These are phyloP conservation scores for Chlorella vulgaris DNA, from an alignment of 139 green algal genomes.

Conservation along the genomic window DNA sequence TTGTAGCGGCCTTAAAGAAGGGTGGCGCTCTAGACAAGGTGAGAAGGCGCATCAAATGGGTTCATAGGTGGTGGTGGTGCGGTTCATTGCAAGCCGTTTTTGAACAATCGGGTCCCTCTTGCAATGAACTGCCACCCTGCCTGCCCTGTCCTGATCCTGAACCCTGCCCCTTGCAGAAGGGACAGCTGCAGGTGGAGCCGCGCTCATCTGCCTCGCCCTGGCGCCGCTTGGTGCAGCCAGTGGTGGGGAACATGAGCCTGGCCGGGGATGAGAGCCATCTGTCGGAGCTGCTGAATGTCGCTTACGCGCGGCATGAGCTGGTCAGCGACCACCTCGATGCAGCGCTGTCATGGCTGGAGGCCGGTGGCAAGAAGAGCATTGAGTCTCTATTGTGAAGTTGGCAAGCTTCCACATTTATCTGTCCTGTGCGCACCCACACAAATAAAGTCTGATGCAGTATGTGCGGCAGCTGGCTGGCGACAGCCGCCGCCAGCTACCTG, in stretches of 20 bases:
- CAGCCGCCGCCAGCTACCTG: too few relatives aligned
- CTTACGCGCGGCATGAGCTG: conserved; percentile 14
- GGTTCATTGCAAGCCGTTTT: neutral
- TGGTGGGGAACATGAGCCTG: neutral
- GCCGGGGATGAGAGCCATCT: neutral
- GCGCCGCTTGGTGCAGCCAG: neutral
- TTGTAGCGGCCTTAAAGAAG: conserved; percentile 19
- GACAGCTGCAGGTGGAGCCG: neutral
- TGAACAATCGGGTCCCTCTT: too few relatives aligned
- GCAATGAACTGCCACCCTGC: neutral
- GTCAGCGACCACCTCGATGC: neutral
- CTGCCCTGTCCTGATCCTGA: neutral
- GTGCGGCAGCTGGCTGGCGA: too few relatives aligned
- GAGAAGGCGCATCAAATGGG: neutral
- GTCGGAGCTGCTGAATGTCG: conserved; percentile 27
- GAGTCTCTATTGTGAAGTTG: neutral
- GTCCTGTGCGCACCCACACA: too few relatives aligned
- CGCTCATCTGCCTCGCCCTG: neutral
- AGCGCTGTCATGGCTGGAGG: conserved; percentile 1
- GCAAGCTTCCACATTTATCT: too few relatives aligned
- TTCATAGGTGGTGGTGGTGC: neutral
- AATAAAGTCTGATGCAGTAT: too few relatives aligned
- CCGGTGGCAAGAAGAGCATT: neutral
- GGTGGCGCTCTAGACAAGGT: conserved; percentile 15
- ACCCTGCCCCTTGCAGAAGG: neutral